Evolutionary conservation across 345 rosid genomes (phyloP).

Genomic region (Mercurialis annua): DNA sequence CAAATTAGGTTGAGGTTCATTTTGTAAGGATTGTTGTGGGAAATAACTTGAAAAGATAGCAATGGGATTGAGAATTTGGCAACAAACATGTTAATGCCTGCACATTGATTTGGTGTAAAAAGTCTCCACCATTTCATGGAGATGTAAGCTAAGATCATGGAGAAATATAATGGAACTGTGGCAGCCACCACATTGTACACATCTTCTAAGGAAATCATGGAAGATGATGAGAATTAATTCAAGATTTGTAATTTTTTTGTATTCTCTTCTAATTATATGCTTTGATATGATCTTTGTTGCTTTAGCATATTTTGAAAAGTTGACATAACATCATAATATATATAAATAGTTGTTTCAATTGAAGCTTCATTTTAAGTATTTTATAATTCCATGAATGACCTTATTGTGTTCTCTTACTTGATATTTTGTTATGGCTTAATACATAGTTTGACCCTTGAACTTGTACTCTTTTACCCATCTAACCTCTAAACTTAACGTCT

Average conservation of each 20-base stretch:
- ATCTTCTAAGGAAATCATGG: slow-evolving; percentile 61
- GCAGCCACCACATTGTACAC: slow-evolving; percentile 75
- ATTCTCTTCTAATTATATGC: slow-evolving; percentile 8
- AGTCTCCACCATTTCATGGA: slow-evolving; percentile 66
- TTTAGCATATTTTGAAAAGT: slow-evolving; percentile 30
- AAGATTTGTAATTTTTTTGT: not conserved
- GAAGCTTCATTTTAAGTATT: slow-evolving; percentile 28
- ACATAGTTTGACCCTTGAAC: no score
- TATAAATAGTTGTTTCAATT: no score
- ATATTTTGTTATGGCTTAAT: no score
- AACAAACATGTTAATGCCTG: slow-evolving; percentile 87
- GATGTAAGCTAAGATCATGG: slow-evolving; percentile 67
- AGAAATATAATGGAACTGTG: slow-evolving; percentile 71
- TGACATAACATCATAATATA: slow-evolving; percentile 16
- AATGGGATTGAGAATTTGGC: slow-evolving; percentile 82
- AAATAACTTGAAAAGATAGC: slow-evolving; percentile 69
- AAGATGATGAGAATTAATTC: not conserved
- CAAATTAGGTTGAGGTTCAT: slow-evolving; percentile 66
- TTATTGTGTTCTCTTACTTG: slow-evolving; percentile 8
- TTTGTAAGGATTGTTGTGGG: slow-evolving; percentile 62
- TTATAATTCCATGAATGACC: slow-evolving; percentile 35
- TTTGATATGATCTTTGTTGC: slow-evolving; percentile 21
- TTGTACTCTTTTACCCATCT: no score
- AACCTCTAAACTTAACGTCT: no score
- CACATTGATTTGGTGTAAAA: slow-evolving; percentile 78